Evolutionary conservation across 2,329 filamentous ascomycete species (phyloP).

Genomic region (Hymenoscyphus occultus): DNA sequence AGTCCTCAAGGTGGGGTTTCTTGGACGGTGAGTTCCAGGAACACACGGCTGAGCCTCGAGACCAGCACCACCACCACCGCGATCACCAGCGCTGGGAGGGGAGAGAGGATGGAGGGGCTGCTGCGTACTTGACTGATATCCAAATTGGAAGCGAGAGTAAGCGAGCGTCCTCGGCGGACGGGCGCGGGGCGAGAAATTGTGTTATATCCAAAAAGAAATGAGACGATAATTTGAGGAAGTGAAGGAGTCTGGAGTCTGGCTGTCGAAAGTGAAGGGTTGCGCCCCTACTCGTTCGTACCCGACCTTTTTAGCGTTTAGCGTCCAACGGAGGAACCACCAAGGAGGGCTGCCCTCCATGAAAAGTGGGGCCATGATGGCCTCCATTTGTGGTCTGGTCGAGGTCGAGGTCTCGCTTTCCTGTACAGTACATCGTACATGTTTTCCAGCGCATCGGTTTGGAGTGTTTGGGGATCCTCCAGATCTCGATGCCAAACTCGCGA

Average conservation of each 20-base stretch:
- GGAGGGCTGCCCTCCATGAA: no score
- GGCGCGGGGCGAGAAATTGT: slow-evolving; percentile 7
- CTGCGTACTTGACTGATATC: slow-evolving; percentile 1
- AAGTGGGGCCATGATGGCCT: no score
- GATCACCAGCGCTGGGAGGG: no score
- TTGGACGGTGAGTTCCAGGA: neutral
- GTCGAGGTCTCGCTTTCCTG: no score
- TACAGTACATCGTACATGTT: no score
- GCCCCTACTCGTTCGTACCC: neutral
- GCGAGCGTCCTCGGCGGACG: slow-evolving; percentile 8
- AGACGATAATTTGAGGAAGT: slow-evolving; percentile 4
- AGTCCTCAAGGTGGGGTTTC: slow-evolving; percentile 9
- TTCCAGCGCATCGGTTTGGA: no score
- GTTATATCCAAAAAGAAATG: slow-evolving; percentile 8
- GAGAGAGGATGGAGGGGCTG: neutral
- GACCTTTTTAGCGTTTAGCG: neutral
- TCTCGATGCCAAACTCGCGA: no score
- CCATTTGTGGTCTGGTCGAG: no score
- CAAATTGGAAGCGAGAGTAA: slow-evolving; percentile 3
- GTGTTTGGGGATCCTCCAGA: no score
- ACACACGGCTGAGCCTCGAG: neutral
- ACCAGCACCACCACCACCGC: neutral
- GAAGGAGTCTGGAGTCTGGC: slow-evolving; percentile 2
- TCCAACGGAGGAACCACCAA: neutral
- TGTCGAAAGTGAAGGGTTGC: slow-evolving; percentile 4